These are phyloP conservation scores for Paralagenidium karlingii DNA, from an alignment of 352 stramenopile species.

Conservation along the genomic window DNA sequence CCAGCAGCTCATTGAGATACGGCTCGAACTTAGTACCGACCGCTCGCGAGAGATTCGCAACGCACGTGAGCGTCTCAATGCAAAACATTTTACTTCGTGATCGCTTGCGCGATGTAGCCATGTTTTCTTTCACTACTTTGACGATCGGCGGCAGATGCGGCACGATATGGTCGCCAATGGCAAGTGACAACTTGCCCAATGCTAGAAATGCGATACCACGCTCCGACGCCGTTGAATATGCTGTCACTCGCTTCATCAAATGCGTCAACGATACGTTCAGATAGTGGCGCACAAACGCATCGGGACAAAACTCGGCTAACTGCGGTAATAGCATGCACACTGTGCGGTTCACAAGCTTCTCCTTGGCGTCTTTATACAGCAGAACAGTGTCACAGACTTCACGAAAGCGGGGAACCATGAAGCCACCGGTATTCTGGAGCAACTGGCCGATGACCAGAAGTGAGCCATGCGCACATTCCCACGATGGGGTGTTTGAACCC, in stretches of 20 bases:
- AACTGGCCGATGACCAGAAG: constrained; percentile 92
- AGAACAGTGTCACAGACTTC: constrained; percentile 92
- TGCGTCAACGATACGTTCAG: constrained; percentile 70
- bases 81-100: constrained; percentile 70
- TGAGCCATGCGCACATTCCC: constrained; percentile 88
- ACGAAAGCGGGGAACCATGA: constrained; percentile 95
- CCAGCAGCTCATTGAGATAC: constrained; percentile 55
- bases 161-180: constrained; percentile 81
- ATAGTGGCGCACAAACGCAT: constrained; percentile 91
- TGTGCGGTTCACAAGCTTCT: constrained; percentile 67
- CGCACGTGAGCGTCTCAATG: constrained; percentile 70
- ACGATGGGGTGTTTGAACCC: constrained; percentile 20
- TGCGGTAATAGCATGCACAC: constrained; percentile 87
- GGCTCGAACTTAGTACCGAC: constrained; percentile 47
- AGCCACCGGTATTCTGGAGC: constrained; percentile 89
- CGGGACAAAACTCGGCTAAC: constrained; percentile 86
- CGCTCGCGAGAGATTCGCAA: constrained; percentile 58
- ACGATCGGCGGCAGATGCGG: constrained; percentile 74
- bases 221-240: constrained; percentile 31
- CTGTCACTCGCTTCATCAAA: constrained; percentile 72
- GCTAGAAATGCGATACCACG: constrained; percentile 84
- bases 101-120: constrained; percentile 4
- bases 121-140: constrained; percentile 41
- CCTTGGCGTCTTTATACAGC: constrained; percentile 85
- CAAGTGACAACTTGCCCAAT: constrained; percentile 87